phyloP scores from a whole-genome alignment of 2,329 filamentous ascomycete genomes.

The Truncatella angustata region DNA sequence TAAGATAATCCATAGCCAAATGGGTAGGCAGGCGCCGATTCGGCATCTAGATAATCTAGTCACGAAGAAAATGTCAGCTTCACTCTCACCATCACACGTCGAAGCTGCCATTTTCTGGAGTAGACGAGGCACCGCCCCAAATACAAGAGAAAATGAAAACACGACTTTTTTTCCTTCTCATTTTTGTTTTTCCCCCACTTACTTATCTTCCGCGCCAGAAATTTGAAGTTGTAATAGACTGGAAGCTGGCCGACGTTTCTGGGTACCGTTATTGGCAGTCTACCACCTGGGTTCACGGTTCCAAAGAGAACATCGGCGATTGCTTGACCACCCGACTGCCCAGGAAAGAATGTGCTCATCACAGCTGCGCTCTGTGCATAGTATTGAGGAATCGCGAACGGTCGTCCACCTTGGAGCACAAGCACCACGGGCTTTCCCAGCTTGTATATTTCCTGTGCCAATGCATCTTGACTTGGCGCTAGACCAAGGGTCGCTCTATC shows the following conservation, averaged over 20 bases:
- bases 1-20: constrained; percentile 36
- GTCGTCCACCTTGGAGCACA: constrained; percentile 39
- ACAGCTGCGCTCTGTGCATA: constrained; percentile 38
- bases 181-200: too few relatives aligned
- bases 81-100: too few relatives aligned
- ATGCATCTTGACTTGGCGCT: constrained; percentile 32
- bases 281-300: constrained; percentile 28
- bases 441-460: constrained; percentile 35
- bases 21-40: constrained; percentile 28
- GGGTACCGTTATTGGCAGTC: constrained; percentile 33
- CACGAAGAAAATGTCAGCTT: too few relatives aligned
- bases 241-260: constrained; percentile 33
- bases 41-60: constrained; percentile 31
- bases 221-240: constrained; percentile 34
- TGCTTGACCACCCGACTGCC: constrained; percentile 32
- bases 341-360: constrained; percentile 34
- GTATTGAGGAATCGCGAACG: constrained; percentile 38
- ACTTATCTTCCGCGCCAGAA: constrained; percentile 23
- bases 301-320: constrained; percentile 35
- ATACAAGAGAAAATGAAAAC: too few relatives aligned
- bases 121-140: too few relatives aligned
- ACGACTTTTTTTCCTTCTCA: too few relatives aligned
- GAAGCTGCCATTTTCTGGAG: too few relatives aligned
- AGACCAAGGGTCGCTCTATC: constrained; percentile 37
- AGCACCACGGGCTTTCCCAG: constrained; percentile 39